Conservation (phyloP, 768 basidiomycete species). For the Serendipita sp. region DNA sequence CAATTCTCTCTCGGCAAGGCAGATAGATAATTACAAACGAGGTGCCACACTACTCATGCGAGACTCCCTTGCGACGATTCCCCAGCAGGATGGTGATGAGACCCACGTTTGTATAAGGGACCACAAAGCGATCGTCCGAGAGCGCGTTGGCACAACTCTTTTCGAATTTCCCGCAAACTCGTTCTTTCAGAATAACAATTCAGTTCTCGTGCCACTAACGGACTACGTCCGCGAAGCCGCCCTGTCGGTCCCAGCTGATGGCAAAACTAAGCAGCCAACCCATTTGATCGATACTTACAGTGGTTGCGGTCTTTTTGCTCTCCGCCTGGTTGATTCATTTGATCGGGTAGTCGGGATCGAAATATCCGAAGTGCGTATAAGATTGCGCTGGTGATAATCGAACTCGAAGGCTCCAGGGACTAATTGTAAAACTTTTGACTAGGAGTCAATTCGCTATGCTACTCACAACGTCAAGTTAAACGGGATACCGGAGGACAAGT, state of each 20-base stretch:
- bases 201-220: constrained; percentile 72
- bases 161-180: constrained; percentile 79
- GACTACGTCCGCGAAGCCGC: constrained; percentile 66
- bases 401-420: background rate
- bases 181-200: constrained; percentile 99
- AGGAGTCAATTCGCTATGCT: constrained; percentile 51
- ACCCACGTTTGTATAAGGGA: constrained; percentile 70
- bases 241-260: constrained; percentile 19
- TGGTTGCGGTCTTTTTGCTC: constrained; percentile 74
- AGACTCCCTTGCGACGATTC: constrained; percentile 45
- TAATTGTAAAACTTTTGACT: background rate
- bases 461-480: constrained; percentile 52
- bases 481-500: constrained; percentile 35
- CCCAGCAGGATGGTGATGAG: constrained; percentile 26
- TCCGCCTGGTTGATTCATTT: constrained; percentile 66
- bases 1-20: constrained; percentile 26
- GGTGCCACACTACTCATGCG: constrained; percentile 84
- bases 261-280: constrained; percentile 24
- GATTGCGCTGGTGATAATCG: background rate
- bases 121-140: constrained; percentile 65
- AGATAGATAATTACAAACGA: constrained; percentile 62
- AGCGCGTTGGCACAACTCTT: constrained; percentile 59
- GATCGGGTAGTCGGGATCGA: constrained; percentile 74
- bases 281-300: constrained; percentile 95
- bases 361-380: constrained; percentile 32